Conservation (phyloP, 352 stramenopile genomes). For the Globisporangium barbulae region DNA sequence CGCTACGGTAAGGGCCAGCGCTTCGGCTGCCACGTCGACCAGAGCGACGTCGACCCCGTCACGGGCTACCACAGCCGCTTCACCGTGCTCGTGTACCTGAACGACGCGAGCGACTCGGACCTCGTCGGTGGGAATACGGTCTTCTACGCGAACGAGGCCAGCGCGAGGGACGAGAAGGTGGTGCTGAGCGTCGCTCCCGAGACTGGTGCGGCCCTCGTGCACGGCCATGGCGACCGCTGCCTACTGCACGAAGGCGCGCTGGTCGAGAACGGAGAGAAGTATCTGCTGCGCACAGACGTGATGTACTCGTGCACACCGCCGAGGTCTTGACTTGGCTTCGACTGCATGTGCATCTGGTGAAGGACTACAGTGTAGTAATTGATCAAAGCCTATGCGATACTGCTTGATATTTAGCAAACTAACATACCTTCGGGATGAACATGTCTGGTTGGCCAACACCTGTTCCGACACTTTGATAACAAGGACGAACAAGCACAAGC, state of each 20-base stretch:
- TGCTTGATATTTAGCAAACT: too few relatives aligned
- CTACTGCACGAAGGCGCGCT: slow-evolving; percentile 73
- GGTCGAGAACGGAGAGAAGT: slow-evolving; percentile 62
- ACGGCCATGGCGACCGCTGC: slow-evolving; percentile 71
- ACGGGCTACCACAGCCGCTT: slow-evolving; percentile 75
- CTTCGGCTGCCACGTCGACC: slow-evolving; percentile 82
- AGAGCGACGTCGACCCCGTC: slow-evolving; percentile 74
- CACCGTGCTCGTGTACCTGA: slow-evolving; percentile 82
- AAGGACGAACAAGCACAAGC: too few relatives aligned
- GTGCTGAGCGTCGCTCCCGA: slow-evolving; percentile 59
- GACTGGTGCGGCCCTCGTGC: slow-evolving; percentile 66
- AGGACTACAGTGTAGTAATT: too few relatives aligned
- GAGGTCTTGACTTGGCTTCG: slow-evolving; percentile 1
- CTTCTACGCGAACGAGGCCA: slow-evolving; percentile 62
- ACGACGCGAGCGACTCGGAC: slow-evolving; percentile 72
- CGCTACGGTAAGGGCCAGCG: slow-evolving; percentile 63
- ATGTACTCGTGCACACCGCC: slow-evolving; percentile 56
- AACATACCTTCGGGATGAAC: too few relatives aligned
- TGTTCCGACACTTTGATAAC: too few relatives aligned
- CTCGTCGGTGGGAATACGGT: slow-evolving; percentile 59
- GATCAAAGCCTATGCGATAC: too few relatives aligned
- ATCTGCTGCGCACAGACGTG: slow-evolving; percentile 74
- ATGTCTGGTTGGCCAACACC: too few relatives aligned
- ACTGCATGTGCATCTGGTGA: too few relatives aligned
- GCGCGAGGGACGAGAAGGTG: slow-evolving; percentile 35